Conservation (phyloP, 2,329 filamentous ascomycete genomes). For the Trichophyton simii region DNA sequence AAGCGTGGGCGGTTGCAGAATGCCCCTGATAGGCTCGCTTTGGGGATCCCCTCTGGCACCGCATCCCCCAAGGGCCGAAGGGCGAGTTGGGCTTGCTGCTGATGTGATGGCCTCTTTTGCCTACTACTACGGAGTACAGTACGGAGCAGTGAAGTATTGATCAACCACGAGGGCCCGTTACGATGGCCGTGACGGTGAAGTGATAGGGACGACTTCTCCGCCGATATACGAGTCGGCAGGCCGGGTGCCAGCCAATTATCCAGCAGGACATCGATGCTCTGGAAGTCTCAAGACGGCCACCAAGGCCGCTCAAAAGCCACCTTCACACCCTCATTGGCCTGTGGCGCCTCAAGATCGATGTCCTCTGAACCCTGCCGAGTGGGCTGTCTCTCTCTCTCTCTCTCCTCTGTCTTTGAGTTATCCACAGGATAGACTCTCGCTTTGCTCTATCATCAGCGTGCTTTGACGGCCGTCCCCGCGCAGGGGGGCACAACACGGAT, state of each 20-base stretch:
- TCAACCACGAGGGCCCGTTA: neutral
- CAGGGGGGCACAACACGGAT: neutral
- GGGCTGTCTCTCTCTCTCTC: neutral
- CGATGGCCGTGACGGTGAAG: neutral
- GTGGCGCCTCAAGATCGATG: neutral
- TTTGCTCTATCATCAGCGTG: neutral
- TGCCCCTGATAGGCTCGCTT: slow-evolving; percentile 1
- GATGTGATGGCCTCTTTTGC: neutral
- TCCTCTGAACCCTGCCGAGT: neutral
- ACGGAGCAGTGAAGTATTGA: no score
- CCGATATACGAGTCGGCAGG: neutral
- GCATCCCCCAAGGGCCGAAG: neutral
- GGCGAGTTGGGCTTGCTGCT: neutral
- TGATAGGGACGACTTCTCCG: neutral
- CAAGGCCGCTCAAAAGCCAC: neutral
- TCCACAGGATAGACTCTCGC: neutral
- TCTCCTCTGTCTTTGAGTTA: neutral
- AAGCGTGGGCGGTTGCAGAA: slow-evolving; percentile 5
- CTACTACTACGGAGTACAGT: no score
- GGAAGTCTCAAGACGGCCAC: neutral
- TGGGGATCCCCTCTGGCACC: neutral
- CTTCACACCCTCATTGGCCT: neutral
- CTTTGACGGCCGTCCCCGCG: neutral
- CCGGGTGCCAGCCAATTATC: neutral
- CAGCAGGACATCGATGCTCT: neutral